A percentile compares a stretch with the other conserved stretches of the same genome.
These are phyloP conservation scores for Ogataea zsoltii DNA, from an alignment of 805 yeast species.

Conservation along the genomic window DNA sequence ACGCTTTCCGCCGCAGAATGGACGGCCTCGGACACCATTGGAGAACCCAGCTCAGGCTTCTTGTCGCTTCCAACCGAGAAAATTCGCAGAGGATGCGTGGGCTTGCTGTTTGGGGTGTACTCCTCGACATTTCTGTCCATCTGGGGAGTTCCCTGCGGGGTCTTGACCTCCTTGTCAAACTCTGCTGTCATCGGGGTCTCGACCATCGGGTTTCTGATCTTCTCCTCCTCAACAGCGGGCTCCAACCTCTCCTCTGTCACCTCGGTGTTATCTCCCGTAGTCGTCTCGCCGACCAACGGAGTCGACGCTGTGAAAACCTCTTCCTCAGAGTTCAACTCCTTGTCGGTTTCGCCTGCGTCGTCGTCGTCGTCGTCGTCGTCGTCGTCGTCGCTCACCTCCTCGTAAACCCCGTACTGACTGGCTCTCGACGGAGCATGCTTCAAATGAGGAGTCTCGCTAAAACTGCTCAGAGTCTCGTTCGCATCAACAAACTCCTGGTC, in stretches of 20 bases:
- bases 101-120: constrained; percentile 17
- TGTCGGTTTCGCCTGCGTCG: no score
- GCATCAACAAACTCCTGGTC: constrained; percentile 18
- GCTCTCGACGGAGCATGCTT: constrained; percentile 15
- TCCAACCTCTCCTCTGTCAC: neutral
- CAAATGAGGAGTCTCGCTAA: constrained; percentile 8
- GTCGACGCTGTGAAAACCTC: constrained; percentile 14
- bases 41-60: constrained; percentile 18
- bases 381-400: constrained; percentile 20
- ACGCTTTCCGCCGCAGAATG: neutral
- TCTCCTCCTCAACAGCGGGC: neutral
- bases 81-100: constrained; percentile 19
- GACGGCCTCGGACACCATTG: constrained; percentile 5
- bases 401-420: constrained; percentile 25
- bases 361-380: constrained; percentile 1
- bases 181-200: constrained; percentile 17
- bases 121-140: constrained; percentile 3
- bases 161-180: constrained; percentile 9
- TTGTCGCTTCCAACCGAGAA: constrained; percentile 8
- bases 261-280: neutral
- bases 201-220: constrained; percentile 16
- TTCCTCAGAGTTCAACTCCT: neutral
- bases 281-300: constrained; percentile 9
- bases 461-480: constrained; percentile 11
- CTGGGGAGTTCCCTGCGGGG: constrained; percentile 4